These are phyloP conservation scores for Heterobasidion irregulare DNA, from an alignment of 1,284 basidiomycete species.

Conservation along the genomic window DNA sequence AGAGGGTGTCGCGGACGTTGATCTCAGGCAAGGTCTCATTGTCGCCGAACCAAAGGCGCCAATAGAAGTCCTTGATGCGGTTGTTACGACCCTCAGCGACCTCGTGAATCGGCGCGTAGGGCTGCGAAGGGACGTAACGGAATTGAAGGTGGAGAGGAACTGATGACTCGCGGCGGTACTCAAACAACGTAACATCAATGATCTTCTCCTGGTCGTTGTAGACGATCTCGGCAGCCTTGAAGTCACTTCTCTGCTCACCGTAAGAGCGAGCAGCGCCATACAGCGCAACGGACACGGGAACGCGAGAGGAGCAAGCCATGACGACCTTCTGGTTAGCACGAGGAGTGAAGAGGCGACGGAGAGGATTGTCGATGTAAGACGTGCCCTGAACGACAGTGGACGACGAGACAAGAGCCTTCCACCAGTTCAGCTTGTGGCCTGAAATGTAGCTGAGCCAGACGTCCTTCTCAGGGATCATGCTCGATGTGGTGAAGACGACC, in stretches of 20 bases:
- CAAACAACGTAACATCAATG: slow-evolving; percentile 77
- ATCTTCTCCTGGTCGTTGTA: slow-evolving; percentile 46
- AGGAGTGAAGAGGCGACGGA: slow-evolving; percentile 82
- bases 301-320: slow-evolving; percentile 38
- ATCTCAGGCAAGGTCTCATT: slow-evolving; percentile 69
- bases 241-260: slow-evolving; percentile 63
- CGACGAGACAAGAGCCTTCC: slow-evolving; percentile 79
- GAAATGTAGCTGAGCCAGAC: slow-evolving; percentile 85
- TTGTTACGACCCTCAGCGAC: slow-evolving; percentile 78
- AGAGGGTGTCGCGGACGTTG: slow-evolving; percentile 71
- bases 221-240: slow-evolving; percentile 79
- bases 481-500: slow-evolving; percentile 51
- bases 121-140: slow-evolving; percentile 82
- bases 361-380: slow-evolving; percentile 83
- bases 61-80: slow-evolving; percentile 95
- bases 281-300: slow-evolving; percentile 50
- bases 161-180: slow-evolving; percentile 72
- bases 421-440: slow-evolving; percentile 78
- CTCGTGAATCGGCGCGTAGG: slow-evolving; percentile 93
- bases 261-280: slow-evolving; percentile 79
- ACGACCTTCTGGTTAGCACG: slow-evolving; percentile 74
- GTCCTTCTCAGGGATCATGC: slow-evolving; percentile 46
- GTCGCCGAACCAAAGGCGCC: slow-evolving; percentile 94
- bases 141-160: slow-evolving; percentile 83
- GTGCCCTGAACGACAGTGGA: slow-evolving; percentile 80